Evolutionary conservation across 2,329 filamentous ascomycete genomes (phyloP), one percentile per base, ranked within the genome.

Genomic region (Botryotinia narcissicola): DNA sequence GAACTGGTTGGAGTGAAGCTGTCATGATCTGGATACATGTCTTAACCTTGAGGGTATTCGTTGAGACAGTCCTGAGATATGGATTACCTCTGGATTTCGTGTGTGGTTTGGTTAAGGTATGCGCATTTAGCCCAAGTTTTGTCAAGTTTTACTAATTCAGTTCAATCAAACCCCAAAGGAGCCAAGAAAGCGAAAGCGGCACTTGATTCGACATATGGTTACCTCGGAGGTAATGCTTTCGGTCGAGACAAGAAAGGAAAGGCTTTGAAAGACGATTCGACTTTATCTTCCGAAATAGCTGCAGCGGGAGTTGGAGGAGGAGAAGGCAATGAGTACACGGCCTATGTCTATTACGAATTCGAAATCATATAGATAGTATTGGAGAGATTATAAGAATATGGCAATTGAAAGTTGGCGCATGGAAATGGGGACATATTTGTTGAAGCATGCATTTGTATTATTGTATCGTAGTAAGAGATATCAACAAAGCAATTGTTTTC

Each of bases 21-120:
- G 94, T 97, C 77, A 97, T 97, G 93, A 92, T 95, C 71, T 97
- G 95, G 94, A 88, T 97, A 68, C 96, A 99, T 81, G 92, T 97
- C 42, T 86, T 98, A 80, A 93, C 95, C 10, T 84, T 99, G 79
- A 87, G 96, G 71, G 95, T 98, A 32, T 99, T 98, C 83, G 96
- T 99, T 32, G 96, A 99, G 87, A 97, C 95, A 8, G 96, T 99
- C n/a, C 85, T 99, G 80, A 90, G 96, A 77, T 99, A 99, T 81
- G 96, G 96, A 42, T 83, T 99, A 79, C 96, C 96, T 66, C 84
- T 98, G 76, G 93, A 97, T 78, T 99, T 95, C 83, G 91, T 97
- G 67, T 93, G 92, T 78, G 93, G 91, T 25, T 84, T 98, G 77
- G 86, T 98, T 75, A 91, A 93, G 91, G 95, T 97, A 87, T 73